Percentiles rank a stretch among this genome's conserved stretches.
Evolutionary conservation across 208 protist species (phyloP).

Genomic region (Leishmania lainsoni): DNA sequence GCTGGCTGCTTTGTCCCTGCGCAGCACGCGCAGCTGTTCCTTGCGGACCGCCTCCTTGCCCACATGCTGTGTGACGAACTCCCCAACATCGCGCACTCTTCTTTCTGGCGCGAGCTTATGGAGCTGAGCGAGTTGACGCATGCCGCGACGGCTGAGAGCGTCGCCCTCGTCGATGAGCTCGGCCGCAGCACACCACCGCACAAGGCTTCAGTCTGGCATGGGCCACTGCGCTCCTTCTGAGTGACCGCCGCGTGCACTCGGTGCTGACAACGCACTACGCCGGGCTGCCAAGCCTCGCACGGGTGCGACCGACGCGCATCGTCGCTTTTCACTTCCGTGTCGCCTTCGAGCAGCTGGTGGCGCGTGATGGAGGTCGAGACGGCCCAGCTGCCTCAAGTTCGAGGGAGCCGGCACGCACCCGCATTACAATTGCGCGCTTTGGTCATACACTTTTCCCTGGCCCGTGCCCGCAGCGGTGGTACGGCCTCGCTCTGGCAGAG

Average conservation of each 20-base stretch:
- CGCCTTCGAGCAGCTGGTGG: conserved; percentile 9
- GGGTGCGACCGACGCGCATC: conserved; percentile 15
- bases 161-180: conserved; percentile 98
- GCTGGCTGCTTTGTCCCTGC: conserved; percentile 93
- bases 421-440: conserved; percentile 31
- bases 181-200: conserved; percentile 94
- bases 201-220: conserved; percentile 96
- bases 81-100: conserved; percentile 58
- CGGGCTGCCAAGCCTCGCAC: conserved; percentile 24
- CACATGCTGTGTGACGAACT: conserved; percentile 86
- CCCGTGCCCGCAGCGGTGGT: conserved; percentile 51
- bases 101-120: conserved; percentile 72
- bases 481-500: conserved; percentile 64
- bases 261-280: conserved; percentile 63
- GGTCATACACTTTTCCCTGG: conserved; percentile 52
- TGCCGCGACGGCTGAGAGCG: conserved; percentile 84
- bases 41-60: conserved; percentile 73
- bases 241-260: conserved; percentile 34
- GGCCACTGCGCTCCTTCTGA: conserved; percentile 83
- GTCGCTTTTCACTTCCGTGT: conserved; percentile 29
- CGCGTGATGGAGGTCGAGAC: not conserved
- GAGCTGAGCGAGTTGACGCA: conserved; percentile 78
- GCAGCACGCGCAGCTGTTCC: conserved; percentile 46
- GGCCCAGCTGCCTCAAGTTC: not conserved
- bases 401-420: not conserved